Base-by-base conservation (phyloP, 305 asterid species). In the Plantago coronopus region DNA sequence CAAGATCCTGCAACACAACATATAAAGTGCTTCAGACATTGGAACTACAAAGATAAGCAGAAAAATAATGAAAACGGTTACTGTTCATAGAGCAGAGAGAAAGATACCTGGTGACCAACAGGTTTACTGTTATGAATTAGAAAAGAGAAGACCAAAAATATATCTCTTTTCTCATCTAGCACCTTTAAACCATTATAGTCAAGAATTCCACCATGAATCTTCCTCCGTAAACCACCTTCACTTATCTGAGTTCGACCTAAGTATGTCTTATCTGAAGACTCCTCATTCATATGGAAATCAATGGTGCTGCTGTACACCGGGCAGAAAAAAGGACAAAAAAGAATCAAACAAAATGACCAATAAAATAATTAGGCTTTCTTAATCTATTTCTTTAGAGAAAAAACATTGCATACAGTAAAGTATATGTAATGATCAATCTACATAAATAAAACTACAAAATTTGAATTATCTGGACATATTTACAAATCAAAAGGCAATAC, bases 101-200 rank as follows among this genome's bases (percentile, higher is more conserved):
- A 23, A 59, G 15, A 43, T 53, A 90, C 99, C 99, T 89, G 97
- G 75, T 89, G 96, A 74, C 97, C 97, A 65, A 94, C 94, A 49
- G 99, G 99, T 76, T 83, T 94, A 49, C 91, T 75, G 82, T 94
- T 94, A 70, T 84, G 95, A 74, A 88, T 82, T 42, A 87, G 86
- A 78, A 83, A 79, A 68, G 99, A 85, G 78, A 89, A 82, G 29
- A 81, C 70, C 69, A 77, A 87, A 76, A 85, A 74, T 51, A 94
- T 20, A 66, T 81, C 95, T 79, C 88, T 85, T 74, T 72, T 85
- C 83, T 94, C 97, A 74, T 82, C 72, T 3, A 94, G 82, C 75
- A 51, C 86, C 85, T 81, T 87, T 81, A 94, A 72, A 70, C 83
- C 75, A 74, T 73, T 73, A 42, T 65, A 31, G 77, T 94, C 95